Evolutionary conservation across 169 alveolate genomes (phyloP).

Genomic region (Eimeria acervulina): DNA sequence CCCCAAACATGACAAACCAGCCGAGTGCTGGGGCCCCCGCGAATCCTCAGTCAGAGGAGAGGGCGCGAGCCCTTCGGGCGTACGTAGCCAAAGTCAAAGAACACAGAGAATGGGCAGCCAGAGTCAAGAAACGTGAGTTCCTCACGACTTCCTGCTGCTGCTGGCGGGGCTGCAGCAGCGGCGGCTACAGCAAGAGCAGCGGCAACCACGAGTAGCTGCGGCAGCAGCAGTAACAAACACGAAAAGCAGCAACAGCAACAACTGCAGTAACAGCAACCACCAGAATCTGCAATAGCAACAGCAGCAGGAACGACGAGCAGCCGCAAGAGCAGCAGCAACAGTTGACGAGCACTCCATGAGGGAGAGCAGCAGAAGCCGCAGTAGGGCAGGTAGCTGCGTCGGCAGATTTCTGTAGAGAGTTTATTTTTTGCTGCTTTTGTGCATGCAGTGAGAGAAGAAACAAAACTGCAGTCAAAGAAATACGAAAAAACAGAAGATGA

Average conservation of each 20-base stretch:
- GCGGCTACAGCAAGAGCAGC: not conserved
- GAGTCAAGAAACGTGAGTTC: slow-evolving; percentile 83
- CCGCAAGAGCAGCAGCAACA: not conserved
- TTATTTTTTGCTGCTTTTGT: not conserved
- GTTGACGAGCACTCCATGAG: too few relatives aligned
- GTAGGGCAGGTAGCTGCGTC: not conserved
- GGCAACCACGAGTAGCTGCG: not conserved
- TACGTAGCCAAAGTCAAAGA: slow-evolving; percentile 87
- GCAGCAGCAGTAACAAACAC: not conserved
- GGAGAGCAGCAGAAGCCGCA: slow-evolving; percentile 16
- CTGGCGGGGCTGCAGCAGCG: not conserved
- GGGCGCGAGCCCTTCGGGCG: slow-evolving; percentile 83
- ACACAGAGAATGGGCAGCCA: slow-evolving; percentile 86
- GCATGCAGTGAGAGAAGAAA: slow-evolving; percentile 75
- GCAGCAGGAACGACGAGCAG: not conserved
- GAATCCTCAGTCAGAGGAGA: not conserved
- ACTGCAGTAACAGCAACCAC: not conserved
- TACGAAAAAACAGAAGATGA: slow-evolving; percentile 98
- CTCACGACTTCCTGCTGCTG: not conserved
- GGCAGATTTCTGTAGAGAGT: not conserved
- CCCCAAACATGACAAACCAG: slow-evolving; percentile 28
- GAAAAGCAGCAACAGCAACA: not conserved
- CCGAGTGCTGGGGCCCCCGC: slow-evolving; percentile 35
- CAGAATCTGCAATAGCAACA: not conserved
- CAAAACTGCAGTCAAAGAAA: slow-evolving; percentile 89